Conservation (phyloP, 148 eudicot species). For the Chenopodium formosanum region DNA sequence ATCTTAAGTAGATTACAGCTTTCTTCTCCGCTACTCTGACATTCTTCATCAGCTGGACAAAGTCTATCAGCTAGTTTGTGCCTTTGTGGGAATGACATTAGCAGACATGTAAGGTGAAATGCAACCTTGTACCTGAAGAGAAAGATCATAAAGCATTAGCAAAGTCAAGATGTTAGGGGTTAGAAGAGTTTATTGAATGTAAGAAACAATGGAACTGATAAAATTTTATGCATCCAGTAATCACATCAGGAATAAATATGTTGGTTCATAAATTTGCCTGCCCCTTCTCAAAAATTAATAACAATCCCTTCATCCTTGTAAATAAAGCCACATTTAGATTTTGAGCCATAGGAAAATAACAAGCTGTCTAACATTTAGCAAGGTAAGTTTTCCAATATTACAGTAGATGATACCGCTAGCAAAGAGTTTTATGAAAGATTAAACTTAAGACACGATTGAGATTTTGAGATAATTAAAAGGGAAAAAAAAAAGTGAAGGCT, state of each 20-base stretch:
- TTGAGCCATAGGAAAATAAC: too few relatives aligned
- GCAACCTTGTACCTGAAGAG: constrained; percentile 69
- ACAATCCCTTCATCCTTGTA: too few relatives aligned
- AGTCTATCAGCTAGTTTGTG: neutral
- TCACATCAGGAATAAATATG: neutral
- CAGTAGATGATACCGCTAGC: too few relatives aligned
- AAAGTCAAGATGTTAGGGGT: neutral
- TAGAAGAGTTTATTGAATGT: neutral
- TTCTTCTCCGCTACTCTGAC: neutral
- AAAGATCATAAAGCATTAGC: neutral
- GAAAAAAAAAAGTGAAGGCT: too few relatives aligned
- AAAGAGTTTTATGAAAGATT: too few relatives aligned
- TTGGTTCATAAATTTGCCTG: too few relatives aligned
- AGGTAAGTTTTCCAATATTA: too few relatives aligned
- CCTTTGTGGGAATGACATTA: constrained; percentile 45
- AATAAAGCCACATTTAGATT: too few relatives aligned
- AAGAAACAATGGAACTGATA: neutral
- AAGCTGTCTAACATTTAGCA: too few relatives aligned
- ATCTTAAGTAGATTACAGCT: neutral
- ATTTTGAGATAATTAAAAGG: too few relatives aligned
- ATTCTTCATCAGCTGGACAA: neutral
- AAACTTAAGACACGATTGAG: too few relatives aligned
- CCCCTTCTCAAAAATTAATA: too few relatives aligned
- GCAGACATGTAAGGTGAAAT: constrained; percentile 79
- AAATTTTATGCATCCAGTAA: neutral